Evolutionary conservation across 768 basidiomycete species (phyloP), one percentile per base, ranked within the genome.

Genomic region (Podaxis sp.): DNA sequence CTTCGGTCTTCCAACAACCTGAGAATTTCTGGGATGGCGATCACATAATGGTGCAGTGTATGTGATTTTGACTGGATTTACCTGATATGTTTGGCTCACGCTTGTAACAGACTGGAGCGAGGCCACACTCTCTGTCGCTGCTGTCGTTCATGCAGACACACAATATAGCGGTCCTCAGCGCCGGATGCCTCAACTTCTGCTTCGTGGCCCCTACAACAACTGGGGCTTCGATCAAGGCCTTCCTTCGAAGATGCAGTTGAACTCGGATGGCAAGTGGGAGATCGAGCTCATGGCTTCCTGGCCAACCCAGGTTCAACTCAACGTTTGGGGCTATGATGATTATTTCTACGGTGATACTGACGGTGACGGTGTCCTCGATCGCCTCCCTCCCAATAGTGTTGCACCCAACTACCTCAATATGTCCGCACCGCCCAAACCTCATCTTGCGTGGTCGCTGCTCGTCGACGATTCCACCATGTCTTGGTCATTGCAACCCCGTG

Each of bases 181-280:
- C 68, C 90, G 93, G 26, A 89, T 92, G 30, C 95, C 95, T 26
- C 93, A 95, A 68, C 80, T 96, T 68, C 77, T 97, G 58, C 91
- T 87, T 49, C 89, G 95, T 68, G 95, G 95, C 53, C 87, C 88
- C 0, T 97, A 93, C 84, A 97, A 97, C 70, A 76, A 83, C 39
- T 97, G 94, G 93, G 95, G 95, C 60, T 95, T 87, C 72, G 95
- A 97, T 77, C 79, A 86, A 62, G 95, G 95, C 69, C 84, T 94
- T 48, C 66, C 84, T 0, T 83, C 90, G 44, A 68, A 82, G 65
- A 93, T 96, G 89, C 76, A 74, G 30, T 84, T 86, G 62, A 82
- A 82, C 53, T 74, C 77, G 6, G 82, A 92, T 52, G 84, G 88
- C 56, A 79, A 80, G 55, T 96, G 95, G 93, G 87, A 92, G 65